Base-by-base conservation (phyloP, 1,284 basidiomycete species). In the Taiwanofungus camphoratus region DNA sequence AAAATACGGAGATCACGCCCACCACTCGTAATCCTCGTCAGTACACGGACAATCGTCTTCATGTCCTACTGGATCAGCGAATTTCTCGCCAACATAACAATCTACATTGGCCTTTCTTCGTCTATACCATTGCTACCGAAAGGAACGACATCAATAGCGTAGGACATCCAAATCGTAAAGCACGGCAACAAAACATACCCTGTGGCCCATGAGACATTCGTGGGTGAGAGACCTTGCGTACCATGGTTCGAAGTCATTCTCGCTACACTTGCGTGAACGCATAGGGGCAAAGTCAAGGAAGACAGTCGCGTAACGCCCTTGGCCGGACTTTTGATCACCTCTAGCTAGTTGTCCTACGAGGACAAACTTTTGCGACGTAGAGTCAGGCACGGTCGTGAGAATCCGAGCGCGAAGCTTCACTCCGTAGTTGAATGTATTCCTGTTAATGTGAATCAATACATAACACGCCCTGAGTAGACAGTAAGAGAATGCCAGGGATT, bases 171-270 rank as follows among this genome's bases (percentile, higher is more conserved):
- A 11, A 13, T 13, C 19, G 20, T 29, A 15, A 15, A 6, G 15
- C 5, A 7, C 23, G 16, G 20, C 16, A 11, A 18, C 24, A 24
- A 21, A 11, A 49, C 73, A 32, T 48, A 87, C 89, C 76, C 88
- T 93, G 62, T 92, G 91, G 2, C 95, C 95, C 91, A 99, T 94
- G 19, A 99, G 65, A 65, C 95, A 99, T 54, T 92, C 79, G 26
- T 75, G 74, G 4, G 74, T 76, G 8, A 68, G 66, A 15, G 74
- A 69, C 39, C 88, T 71, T 4, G 89, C 92, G 63, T 89, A 88
- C 93, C 93, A 99, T 46, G 66, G 75, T 64, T 97, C 93, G 56
- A 91, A 87, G 61, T 98, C 96, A 5, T 54, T 49, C 0, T 83
- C 77, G 0, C 46, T 62, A 52, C 95, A 98, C 59, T 94, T 77